Percentiles rank a stretch among this genome's conserved stretches.
These are phyloP conservation scores for Dothidotthia symphoricarpi DNA, from an alignment of 2,329 filamentous ascomycete genomes.

Conservation along the genomic window DNA sequence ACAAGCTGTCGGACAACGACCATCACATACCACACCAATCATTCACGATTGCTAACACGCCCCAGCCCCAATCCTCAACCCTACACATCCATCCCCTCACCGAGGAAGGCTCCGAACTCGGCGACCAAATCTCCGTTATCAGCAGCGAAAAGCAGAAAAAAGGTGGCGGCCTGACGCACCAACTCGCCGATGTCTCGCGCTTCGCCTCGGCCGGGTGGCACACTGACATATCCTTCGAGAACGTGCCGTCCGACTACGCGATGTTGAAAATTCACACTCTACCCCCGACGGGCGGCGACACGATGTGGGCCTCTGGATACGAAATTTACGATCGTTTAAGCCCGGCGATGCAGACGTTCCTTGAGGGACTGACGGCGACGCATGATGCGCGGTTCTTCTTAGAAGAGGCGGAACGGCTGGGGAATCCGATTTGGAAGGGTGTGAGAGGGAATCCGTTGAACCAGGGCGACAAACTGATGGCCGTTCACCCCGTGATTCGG, in stretches of 20 bases:
- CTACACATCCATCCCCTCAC: conserved; percentile 44
- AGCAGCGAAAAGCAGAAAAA: conserved; percentile 38
- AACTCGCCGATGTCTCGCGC: conserved; percentile 43
- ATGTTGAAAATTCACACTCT: conserved; percentile 37
- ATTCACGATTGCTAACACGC: conserved; percentile 3
- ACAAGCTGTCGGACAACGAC: too few species aligned
- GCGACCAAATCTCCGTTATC: conserved; percentile 43
- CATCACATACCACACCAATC: conserved; percentile 30
- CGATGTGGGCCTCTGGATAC: conserved; percentile 41
- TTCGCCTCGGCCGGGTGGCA: conserved; percentile 56
- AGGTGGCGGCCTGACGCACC: conserved; percentile 36
- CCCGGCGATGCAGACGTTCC: conserved; percentile 49
- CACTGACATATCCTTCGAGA: conserved; percentile 45
- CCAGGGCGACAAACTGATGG: conserved; percentile 50
- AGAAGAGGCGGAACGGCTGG: conserved; percentile 26
- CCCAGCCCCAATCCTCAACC: conserved; percentile 25
- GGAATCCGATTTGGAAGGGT: conserved; percentile 29
- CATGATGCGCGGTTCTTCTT: conserved; percentile 40
- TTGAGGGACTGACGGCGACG: conserved; percentile 50
- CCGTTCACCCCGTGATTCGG: conserved; percentile 59
- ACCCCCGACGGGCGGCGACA: conserved; percentile 37
- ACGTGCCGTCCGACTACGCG: conserved; percentile 44
- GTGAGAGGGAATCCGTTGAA: conserved; percentile 55
- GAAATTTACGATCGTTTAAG: conserved; percentile 54
- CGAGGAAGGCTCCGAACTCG: conserved; percentile 44